Evolutionary conservation across 225 moss, liverwort and hornwort species (phyloP), one percentile per base, ranked within the genome.

Genomic region (Antitrichia curtipendula): DNA sequence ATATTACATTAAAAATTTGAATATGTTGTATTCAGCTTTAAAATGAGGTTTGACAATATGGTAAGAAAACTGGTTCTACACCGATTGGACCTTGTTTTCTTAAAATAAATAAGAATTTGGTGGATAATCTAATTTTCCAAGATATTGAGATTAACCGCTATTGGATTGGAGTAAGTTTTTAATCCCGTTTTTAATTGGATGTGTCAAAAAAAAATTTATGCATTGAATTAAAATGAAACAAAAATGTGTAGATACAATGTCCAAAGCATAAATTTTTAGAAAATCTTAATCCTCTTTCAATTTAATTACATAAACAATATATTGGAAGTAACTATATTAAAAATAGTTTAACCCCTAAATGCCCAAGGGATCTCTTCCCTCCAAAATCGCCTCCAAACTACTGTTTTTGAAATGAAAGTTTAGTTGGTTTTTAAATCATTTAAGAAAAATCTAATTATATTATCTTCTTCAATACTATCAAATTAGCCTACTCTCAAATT

Each of bases 11-110:
- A 3, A 38, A n/a, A 66, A 68, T 22, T 22, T 22, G 38, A 38
- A 13, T 68, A 38, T 68, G 7, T 4, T 38, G 38, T 13, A 68
- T 68, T 68, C 4, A 68, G 4, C 7, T 68, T 4, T 12, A n/a
- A 66, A 38, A 68, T 1, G 0, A n/a, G 7, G 7, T 66, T n/a
- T n/a, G n/a, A 21, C 23, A 38, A 7, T 12, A 22, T 38, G 13
- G 2, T 12, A 38, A 22, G 2, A 0, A 2, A 4, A 7, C 1
- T n/a, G 0, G 6, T n/a, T 7, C 0, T 66, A 19, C 4, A n/a
- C 0, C 0, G 4, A 38, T 66, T 4, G 1, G 21, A 11, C 2
- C 19, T 21, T 66, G 21, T 22, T 22, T 66, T 12, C 66, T 66
- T 38, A 20, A n/a, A 66, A 22, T 2, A 66, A 66, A 66, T 22